These are phyloP conservation scores for Martiniozyma abietophila DNA, from an alignment of 805 yeast species.

Conservation along the genomic window DNA sequence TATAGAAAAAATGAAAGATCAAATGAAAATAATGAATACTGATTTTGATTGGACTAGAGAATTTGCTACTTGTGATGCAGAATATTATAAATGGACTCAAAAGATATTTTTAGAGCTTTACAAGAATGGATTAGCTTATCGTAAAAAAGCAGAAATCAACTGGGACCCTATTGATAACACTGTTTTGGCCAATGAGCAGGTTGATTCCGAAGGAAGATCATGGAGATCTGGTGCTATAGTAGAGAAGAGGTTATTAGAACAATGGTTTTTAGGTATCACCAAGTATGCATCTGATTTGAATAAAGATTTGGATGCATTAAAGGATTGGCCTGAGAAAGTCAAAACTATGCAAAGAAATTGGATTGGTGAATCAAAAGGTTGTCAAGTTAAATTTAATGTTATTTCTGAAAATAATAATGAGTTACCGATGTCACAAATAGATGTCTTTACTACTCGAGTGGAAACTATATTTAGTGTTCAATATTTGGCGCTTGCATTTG, in stretches of 20 bases:
- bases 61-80: conserved; percentile 75
- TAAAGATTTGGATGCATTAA: conserved; percentile 50
- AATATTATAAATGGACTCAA: conserved; percentile 90
- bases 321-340: conserved; percentile 83
- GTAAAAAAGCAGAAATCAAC: conserved; percentile 80
- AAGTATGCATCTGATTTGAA: conserved; percentile 62
- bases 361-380: conserved; percentile 87
- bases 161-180: conserved; percentile 98
- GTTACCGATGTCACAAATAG: conserved; percentile 23
- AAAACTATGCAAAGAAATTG: conserved; percentile 86
- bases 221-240: conserved; percentile 98
- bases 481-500: conserved; percentile 66
- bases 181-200: conserved; percentile 94
- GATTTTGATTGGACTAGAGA: conserved; percentile 94
- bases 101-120: conserved; percentile 65
- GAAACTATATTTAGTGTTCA: conserved; percentile 83
- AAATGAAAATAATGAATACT: conserved; percentile 67
- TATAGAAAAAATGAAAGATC: conserved; percentile 78
- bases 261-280: conserved; percentile 93
- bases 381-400: conserved; percentile 47
- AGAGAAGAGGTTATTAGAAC: conserved; percentile 70
- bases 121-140: conserved; percentile 75
- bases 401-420: conserved; percentile 9
- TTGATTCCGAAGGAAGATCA: conserved; percentile 79
- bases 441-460: conserved; percentile 78